Conservation (phyloP, 225 moss, liverwort and hornwort genomes). For the Climacium dendroides region DNA sequence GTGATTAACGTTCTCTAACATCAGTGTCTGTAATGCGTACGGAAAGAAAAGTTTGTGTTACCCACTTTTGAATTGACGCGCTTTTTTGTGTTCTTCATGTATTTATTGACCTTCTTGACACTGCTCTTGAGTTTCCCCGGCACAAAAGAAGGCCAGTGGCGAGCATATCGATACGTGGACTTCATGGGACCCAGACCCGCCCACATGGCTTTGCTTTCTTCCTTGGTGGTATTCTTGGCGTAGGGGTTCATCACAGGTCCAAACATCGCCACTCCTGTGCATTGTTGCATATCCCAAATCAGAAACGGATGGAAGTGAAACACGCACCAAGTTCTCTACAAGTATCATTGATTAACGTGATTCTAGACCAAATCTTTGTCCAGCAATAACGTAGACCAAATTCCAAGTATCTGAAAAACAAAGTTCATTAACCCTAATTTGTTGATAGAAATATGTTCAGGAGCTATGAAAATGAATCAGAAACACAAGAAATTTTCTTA, state of each 20-base stretch:
- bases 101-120: constrained; percentile 35
- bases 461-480: neutral
- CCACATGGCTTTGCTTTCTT: constrained; percentile 62
- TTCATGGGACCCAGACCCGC: constrained; percentile 39
- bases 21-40: neutral
- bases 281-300: neutral
- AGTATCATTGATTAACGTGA: neutral
- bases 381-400: neutral
- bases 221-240: constrained; percentile 42
- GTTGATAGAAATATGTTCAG: neutral
- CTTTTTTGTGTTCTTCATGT: constrained; percentile 17
- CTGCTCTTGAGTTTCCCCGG: constrained; percentile 45
- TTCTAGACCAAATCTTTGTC: neutral
- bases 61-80: constrained; percentile 33
- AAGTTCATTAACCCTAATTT: neutral
- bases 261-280: constrained; percentile 65
- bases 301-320: neutral
- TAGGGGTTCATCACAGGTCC: constrained; percentile 72
- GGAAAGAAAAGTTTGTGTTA: neutral
- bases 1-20: neutral
- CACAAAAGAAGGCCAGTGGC: constrained; percentile 49
- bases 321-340: neutral
- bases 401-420: neutral
- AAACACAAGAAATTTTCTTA: neutral
- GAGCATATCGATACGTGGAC: constrained; percentile 48